A percentile compares a stretch with the other conserved stretches of the same genome.
Evolutionary conservation across 495 filamentous ascomycete species (phyloP).

Genomic region (Achaetomiella virescens): DNA sequence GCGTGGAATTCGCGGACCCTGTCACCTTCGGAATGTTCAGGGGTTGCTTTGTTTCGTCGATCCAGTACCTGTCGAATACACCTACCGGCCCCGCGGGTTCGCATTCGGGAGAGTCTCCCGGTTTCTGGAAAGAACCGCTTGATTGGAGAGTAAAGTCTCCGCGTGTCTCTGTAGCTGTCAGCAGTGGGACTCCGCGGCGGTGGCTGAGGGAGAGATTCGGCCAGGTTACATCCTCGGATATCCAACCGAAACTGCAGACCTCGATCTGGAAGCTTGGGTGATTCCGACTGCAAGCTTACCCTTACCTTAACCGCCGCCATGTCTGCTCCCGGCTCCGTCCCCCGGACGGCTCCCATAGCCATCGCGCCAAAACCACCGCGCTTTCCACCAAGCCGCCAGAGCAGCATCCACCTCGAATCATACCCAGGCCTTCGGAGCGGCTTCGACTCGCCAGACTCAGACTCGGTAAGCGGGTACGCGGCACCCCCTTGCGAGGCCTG

Average conservation of each 20-base stretch:
- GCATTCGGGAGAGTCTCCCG: background rate
- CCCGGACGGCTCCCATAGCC: slow-evolving; percentile 51
- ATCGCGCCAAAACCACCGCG: slow-evolving; percentile 50
- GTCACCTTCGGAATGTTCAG: slow-evolving; percentile 2
- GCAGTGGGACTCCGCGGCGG: background rate
- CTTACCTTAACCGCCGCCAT: slow-evolving; percentile 36
- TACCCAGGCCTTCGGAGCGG: slow-evolving; percentile 39
- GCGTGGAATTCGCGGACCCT: slow-evolving; percentile 17
- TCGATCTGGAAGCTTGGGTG: slow-evolving; percentile 3
- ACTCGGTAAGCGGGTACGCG: slow-evolving; percentile 39
- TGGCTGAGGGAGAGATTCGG: background rate
- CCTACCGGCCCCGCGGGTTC: background rate
- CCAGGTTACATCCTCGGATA: slow-evolving; percentile 9
- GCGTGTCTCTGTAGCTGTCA: background rate
- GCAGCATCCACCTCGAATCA: slow-evolving; percentile 35
- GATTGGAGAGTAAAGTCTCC: background rate
- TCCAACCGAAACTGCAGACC: background rate
- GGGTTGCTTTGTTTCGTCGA: slow-evolving; percentile 9
- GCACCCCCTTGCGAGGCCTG: slow-evolving; percentile 56
- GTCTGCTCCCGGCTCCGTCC: slow-evolving; percentile 43
- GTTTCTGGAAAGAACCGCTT: background rate
- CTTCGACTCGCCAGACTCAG: slow-evolving; percentile 45
- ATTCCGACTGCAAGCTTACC: slow-evolving; percentile 13
- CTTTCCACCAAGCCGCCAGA: slow-evolving; percentile 38
- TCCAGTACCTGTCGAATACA: background rate